Evolutionary conservation across 1,284 basidiomycete genomes (phyloP), one percentile per base, ranked within the genome.

Genomic region (Rhodotorula sp.): DNA sequence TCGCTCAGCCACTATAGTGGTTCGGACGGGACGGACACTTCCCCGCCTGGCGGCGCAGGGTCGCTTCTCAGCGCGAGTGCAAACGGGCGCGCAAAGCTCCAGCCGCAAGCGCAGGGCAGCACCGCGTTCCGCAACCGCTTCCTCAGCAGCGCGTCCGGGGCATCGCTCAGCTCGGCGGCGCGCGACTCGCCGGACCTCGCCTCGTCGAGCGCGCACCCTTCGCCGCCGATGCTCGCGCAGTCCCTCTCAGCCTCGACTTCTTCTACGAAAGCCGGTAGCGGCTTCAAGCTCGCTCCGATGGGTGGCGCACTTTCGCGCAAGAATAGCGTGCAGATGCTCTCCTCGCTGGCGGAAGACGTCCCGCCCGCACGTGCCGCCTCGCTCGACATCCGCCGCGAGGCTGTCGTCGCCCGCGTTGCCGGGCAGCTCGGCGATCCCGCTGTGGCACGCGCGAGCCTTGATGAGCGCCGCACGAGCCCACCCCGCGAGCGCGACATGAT

Each of bases 91-190:
- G 39, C 22, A 8, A 19, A n/a, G 34, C 39, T 29, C 39, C 29
- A n/a, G n/a, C 34, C 61, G 34, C 66, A 68, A 27, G 64, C 73
- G 5, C 61, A 61, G 15, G 66, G 66, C 36, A 71, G 70, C 61
- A 71, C 73, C 13, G 70, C 70, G 29, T 69, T 74, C 60, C 69
- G 73, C 6, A 70, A 74, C 54, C 66, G 73, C 5, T 71, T 74
- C 53, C 58, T 74, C 21, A 58, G 62, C 53, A 71, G 73, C 48
- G 56, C 56, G 25, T 67, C 66, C 10, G 25, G 53, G 34, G 46
- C 53, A 2, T 55, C 62, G 0, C 29, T 63, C 39, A 39, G 29
- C 32, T 55, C 53, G 6, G 46, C 69, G 21, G 25, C 56, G 65
- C 48, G 27, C 46, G 58, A 53, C 55, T 71, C 70, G 19, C 70